Percentiles rank a stretch among this genome's conserved stretches.
Evolutionary conservation across 2,329 filamentous ascomycete genomes (phyloP).

Genomic region (Emydomyces testavorans): DNA sequence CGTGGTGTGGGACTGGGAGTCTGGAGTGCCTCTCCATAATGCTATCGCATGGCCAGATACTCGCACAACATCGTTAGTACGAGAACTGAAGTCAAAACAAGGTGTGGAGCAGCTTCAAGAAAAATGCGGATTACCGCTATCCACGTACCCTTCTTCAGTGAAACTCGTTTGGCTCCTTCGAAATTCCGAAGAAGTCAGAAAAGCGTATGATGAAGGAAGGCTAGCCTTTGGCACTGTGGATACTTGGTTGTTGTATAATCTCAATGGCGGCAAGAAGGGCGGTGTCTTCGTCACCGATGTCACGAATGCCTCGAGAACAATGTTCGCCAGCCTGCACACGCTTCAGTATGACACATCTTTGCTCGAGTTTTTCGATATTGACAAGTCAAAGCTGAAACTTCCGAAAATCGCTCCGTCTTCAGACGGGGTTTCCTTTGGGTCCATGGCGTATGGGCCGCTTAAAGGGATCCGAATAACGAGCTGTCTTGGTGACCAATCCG

Average conservation of each 20-base stretch:
- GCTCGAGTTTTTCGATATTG: slow-evolving; percentile 67
- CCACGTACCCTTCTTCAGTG: slow-evolving; percentile 76
- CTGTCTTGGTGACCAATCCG: slow-evolving; percentile 76
- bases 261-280: slow-evolving; percentile 58
- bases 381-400: slow-evolving; percentile 56
- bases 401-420: slow-evolving; percentile 79
- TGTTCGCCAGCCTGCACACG: slow-evolving; percentile 84
- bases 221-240: slow-evolving; percentile 81
- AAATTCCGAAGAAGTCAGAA: slow-evolving; percentile 56
- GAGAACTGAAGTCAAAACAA: slow-evolving; percentile 57
- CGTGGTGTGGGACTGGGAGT: slow-evolving; percentile 70
- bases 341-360: slow-evolving; percentile 68
- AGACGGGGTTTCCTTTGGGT: slow-evolving; percentile 60
- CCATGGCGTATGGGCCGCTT: slow-evolving; percentile 52
- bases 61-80: slow-evolving; percentile 61
- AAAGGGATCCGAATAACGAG: slow-evolving; percentile 65
- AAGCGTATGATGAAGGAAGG: slow-evolving; percentile 63
- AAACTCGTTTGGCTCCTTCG: slow-evolving; percentile 74
- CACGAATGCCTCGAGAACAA: slow-evolving; percentile 79
- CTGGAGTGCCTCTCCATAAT: slow-evolving; percentile 69
- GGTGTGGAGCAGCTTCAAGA: slow-evolving; percentile 58
- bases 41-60: slow-evolving; percentile 89
- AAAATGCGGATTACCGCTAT: slow-evolving; percentile 69
- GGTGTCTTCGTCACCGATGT: slow-evolving; percentile 71
- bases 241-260: slow-evolving; percentile 73